Percentiles rank a stretch among this genome's conserved stretches.
Evolutionary conservation across 179 eudicot species (phyloP).

Genomic region (Silene coronaria): DNA sequence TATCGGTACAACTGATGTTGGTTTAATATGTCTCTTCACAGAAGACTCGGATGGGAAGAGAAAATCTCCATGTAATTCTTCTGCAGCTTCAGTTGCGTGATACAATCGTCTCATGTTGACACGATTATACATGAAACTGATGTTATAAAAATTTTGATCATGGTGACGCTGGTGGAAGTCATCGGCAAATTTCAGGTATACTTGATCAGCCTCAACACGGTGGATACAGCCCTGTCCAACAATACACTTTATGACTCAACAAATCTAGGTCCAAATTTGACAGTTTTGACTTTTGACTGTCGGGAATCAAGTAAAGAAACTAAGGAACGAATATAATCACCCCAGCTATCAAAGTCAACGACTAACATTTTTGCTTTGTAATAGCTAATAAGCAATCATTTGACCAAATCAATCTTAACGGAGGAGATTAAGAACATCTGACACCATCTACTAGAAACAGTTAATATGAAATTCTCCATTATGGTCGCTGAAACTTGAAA

Average conservation of each 20-base stretch:
- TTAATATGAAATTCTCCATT: background rate
- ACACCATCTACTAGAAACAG: background rate
- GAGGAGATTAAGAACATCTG: background rate
- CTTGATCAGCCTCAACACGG: slow-evolving; percentile 93
- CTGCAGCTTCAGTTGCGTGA: slow-evolving; percentile 68
- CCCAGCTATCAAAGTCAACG: background rate
- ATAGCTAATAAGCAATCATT: background rate
- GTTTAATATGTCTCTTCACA: slow-evolving; percentile 38
- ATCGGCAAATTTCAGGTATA: slow-evolving; percentile 50
- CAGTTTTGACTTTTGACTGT: background rate
- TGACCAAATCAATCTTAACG: background rate
- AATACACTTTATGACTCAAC: slow-evolving; percentile 5
- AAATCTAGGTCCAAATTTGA: slow-evolving; percentile 8
- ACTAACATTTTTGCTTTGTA: background rate
- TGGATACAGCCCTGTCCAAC: slow-evolving; percentile 65
- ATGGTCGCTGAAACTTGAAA: background rate
- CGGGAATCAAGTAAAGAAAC: background rate
- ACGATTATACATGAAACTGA: slow-evolving; percentile 65
- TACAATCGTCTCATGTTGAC: slow-evolving; percentile 59
- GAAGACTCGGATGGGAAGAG: slow-evolving; percentile 55
- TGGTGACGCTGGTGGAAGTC: slow-evolving; percentile 46
- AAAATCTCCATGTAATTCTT: slow-evolving; percentile 39
- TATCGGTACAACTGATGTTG: slow-evolving; percentile 39
- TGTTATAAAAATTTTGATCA: slow-evolving; percentile 42
- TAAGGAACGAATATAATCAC: background rate